A percentile compares a stretch with the other conserved stretches of the same genome.
Conservation (phyloP, 352 stramenopile genomes). For the Phytophthora meadii region DNA sequence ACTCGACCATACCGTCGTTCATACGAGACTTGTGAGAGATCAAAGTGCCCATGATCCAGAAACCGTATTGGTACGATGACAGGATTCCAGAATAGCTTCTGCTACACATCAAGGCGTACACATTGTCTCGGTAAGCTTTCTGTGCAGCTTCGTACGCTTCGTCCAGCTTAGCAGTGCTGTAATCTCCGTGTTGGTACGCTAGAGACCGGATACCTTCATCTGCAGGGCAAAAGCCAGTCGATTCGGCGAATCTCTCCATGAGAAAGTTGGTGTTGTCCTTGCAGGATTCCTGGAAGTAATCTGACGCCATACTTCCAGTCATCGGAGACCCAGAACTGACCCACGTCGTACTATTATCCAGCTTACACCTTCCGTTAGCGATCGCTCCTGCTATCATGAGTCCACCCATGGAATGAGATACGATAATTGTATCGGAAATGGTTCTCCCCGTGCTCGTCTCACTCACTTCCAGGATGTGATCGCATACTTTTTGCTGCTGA, state of each 20-base stretch:
- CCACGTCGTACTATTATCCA: constrained; percentile 37
- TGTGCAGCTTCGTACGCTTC: constrained; percentile 37
- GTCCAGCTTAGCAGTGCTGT: constrained; percentile 26
- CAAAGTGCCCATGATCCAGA: constrained; percentile 29
- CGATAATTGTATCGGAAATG: constrained; percentile 36
- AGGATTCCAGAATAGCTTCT: constrained; percentile 40
- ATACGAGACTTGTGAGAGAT: constrained; percentile 39
- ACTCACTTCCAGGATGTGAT: constrained; percentile 31
- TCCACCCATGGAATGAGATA: constrained; percentile 48
- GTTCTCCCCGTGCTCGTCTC: constrained; percentile 19
- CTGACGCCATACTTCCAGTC: constrained; percentile 36
- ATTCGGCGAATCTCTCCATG: constrained; percentile 32
- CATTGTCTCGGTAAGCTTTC: constrained; percentile 36
- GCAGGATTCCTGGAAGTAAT: constrained; percentile 43
- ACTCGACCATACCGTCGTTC: constrained; percentile 42
- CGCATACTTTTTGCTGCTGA: constrained; percentile 42
- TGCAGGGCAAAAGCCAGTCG: constrained; percentile 43
- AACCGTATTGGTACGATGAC: constrained; percentile 31
- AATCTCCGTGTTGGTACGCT: constrained; percentile 36
- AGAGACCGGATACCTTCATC: constrained; percentile 38
- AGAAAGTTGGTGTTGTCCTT: constrained; percentile 27
- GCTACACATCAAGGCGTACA: constrained; percentile 49
- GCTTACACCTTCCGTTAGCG: constrained; percentile 40
- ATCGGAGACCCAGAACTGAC: constrained; percentile 36
- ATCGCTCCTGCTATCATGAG: constrained; percentile 40